Percentiles rank a stretch among this genome's conserved stretches.
Evolutionary conservation across 805 yeast species (phyloP).

Genomic region (Metschnikowia kunwiensis): DNA sequence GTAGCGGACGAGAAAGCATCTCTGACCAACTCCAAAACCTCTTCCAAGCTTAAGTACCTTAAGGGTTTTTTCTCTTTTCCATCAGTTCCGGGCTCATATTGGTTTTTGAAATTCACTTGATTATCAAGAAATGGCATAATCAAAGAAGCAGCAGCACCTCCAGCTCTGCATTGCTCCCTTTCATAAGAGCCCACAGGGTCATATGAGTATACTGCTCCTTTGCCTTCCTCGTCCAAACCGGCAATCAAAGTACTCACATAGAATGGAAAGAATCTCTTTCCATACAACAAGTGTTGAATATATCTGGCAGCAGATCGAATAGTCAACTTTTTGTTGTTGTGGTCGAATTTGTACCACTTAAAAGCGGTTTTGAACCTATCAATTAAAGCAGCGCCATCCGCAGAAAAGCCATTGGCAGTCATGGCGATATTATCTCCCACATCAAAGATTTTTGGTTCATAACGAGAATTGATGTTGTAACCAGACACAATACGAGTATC

Average conservation of each 20-base stretch:
- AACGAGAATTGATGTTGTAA: constrained; percentile 87
- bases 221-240: constrained; percentile 87
- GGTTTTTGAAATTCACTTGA: constrained; percentile 95
- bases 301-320: constrained; percentile 81
- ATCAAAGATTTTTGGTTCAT: constrained; percentile 83
- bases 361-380: constrained; percentile 65
- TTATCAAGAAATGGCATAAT: constrained; percentile 97
- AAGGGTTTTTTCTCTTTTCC: constrained; percentile 62
- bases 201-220: constrained; percentile 92
- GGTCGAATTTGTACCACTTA: constrained; percentile 92
- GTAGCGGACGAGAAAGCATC: constrained; percentile 97
- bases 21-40: constrained; percentile 80
- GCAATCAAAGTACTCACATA: constrained; percentile 94
- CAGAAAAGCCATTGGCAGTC: constrained; percentile 95
- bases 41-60: constrained; percentile 70
- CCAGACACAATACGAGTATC: constrained; percentile 98
- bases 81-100: constrained; percentile 72
- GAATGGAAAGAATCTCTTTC: constrained; percentile 94
- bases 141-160: constrained; percentile 94
- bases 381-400: constrained; percentile 86
- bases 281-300: constrained; percentile 84
- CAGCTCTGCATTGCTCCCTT: constrained; percentile 95
- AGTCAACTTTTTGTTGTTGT: constrained; percentile 64
- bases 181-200: constrained; percentile 98
- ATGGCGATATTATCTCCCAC: constrained; percentile 85